Evolutionary conservation across 1,284 basidiomycete genomes (phyloP).

Genomic region (Microbotryum saponariae): DNA sequence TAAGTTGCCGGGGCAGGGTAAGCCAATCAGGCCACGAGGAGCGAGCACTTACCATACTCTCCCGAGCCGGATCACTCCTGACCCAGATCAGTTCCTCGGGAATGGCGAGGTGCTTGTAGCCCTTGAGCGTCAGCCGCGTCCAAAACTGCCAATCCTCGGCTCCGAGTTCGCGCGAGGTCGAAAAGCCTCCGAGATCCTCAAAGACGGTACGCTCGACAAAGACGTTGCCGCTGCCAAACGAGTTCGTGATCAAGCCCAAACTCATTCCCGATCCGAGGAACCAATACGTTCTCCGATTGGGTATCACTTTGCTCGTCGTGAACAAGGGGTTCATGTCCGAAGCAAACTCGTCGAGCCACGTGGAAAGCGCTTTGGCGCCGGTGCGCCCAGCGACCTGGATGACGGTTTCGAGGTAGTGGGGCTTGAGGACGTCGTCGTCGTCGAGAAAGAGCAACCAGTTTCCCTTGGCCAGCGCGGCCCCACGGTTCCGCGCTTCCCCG

Average conservation of each 20-base stretch:
- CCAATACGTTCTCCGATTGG: constrained; percentile 28
- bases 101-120: constrained; percentile 12
- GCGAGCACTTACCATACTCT: constrained; percentile 21
- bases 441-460: constrained; percentile 29
- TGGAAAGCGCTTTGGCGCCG: constrained; percentile 19
- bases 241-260: constrained; percentile 23
- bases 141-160: constrained; percentile 32
- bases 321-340: constrained; percentile 22
- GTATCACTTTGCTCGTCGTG: constrained; percentile 6
- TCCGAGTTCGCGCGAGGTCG: constrained; percentile 29
- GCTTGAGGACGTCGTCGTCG: constrained; percentile 33
- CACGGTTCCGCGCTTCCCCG: constrained; percentile 28
- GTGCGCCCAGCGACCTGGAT: constrained; percentile 13
- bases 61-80: constrained; percentile 17
- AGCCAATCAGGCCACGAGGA: no score
- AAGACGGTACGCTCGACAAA: constrained; percentile 21
- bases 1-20: neutral
- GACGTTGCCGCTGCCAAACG: constrained; percentile 31
- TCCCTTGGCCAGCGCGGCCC: constrained; percentile 4
- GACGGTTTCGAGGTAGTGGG: constrained; percentile 24
- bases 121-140: constrained; percentile 15
- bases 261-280: constrained; percentile 26
- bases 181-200: constrained; percentile 25
- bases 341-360: constrained; percentile 32
- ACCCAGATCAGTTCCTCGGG: constrained; percentile 28